A percentile compares a stretch with the other conserved stretches of the same genome.
These are phyloP conservation scores for Flaveria floridana DNA, from an alignment of 140 eudicot species.

Conservation along the genomic window DNA sequence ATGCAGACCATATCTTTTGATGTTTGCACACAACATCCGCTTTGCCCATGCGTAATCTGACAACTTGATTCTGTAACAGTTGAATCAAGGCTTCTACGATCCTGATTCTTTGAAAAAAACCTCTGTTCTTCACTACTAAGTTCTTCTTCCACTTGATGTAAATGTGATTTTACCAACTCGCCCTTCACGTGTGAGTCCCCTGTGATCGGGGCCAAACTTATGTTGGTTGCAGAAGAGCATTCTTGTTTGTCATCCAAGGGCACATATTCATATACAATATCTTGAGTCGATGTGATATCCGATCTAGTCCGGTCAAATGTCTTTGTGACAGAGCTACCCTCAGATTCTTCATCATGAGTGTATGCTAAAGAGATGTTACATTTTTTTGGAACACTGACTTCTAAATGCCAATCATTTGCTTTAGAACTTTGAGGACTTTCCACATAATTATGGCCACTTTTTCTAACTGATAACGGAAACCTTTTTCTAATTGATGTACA, in stretches of 20 bases:
- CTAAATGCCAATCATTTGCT: slow-evolving; percentile 69
- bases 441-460: slow-evolving; percentile 43
- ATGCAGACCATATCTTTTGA: slow-evolving; percentile 59
- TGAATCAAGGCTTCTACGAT: slow-evolving; percentile 78
- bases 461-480: slow-evolving; percentile 56
- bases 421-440: slow-evolving; percentile 46
- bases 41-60: slow-evolving; percentile 34
- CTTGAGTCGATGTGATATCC: slow-evolving; percentile 55
- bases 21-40: slow-evolving; percentile 61
- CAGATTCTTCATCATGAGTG: slow-evolving; percentile 70
- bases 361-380: slow-evolving; percentile 40
- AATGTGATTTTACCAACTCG: slow-evolving; percentile 39
- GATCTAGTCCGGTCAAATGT: slow-evolving; percentile 51
- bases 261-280: slow-evolving; percentile 58
- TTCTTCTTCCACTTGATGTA: slow-evolving; percentile 46
- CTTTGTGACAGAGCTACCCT: slow-evolving; percentile 69
- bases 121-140: slow-evolving; percentile 54
- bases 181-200: slow-evolving; percentile 36
- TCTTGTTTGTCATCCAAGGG: slow-evolving; percentile 84
- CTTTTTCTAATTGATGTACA: slow-evolving; percentile 52
- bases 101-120: slow-evolving; percentile 45
- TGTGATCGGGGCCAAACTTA: slow-evolving; percentile 32
- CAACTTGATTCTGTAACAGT: slow-evolving; percentile 67
- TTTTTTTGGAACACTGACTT: slow-evolving; percentile 69
- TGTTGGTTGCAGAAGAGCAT: slow-evolving; percentile 53